Base-by-base conservation (phyloP, 345 rosid species). In the Psidium guajava region DNA sequence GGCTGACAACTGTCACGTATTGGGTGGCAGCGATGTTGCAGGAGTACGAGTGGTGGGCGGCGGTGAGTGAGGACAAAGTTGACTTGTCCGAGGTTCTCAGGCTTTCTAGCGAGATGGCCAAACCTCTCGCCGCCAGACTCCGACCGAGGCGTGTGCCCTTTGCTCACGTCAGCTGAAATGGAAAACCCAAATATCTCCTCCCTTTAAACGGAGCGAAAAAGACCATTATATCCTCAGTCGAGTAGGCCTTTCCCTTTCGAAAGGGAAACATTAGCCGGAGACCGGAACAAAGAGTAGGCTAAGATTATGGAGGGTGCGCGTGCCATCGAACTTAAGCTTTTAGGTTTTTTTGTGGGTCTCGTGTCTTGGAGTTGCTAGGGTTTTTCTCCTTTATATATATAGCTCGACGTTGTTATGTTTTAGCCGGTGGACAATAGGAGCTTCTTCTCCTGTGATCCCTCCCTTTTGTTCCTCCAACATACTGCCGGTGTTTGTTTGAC, bases 31-130 rank as follows among this genome's bases (percentile, higher is more conserved):
- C 90, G 13, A 83, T 96, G 22, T n/a, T 96, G 73, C 97, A 94
- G 32, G 96, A 95, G 87, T 94, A 89, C 85, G 88, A 91, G 83
- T 95, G 98, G 96, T 28, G 86, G 82, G 88, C 94, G 56, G 85
- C 86, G 54, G 85, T 83, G 0, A 91, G 89, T 83, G 88, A n/a
- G 1, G 85, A 88, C 14, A 85, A 83, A 0, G 91, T 95, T 86
- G 95, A 96, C 88, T 86, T 96, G 20, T 90, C 99, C 2, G 99
- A 96, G 85, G 89, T 92, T 20, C 87, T 96, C 16, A 90, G 90
- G 83, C 93, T 96, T 5, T 96, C 99, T 0, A 94, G 96, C 77
- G 97, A 95, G 87, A 93, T 96, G 98, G 97, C 95, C 10, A 95
- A 87, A 83, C 98, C 98, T 15, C 88, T 95, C 58, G 49, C 87